Conservation (phyloP, 768 basidiomycete genomes). For the Hortiboletus campestris region DNA sequence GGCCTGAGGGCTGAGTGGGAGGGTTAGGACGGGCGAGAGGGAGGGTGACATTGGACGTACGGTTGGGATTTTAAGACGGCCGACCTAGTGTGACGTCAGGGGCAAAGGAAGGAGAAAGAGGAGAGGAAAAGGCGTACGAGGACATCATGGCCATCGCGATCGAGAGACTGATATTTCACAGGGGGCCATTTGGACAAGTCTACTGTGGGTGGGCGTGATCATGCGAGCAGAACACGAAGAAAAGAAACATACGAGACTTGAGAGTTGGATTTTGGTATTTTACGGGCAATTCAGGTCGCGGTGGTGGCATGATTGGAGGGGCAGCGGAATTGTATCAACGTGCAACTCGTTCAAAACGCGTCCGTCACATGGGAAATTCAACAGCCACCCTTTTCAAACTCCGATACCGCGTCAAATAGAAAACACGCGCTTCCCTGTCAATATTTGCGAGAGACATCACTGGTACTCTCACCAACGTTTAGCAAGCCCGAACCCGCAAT, state of each 20-base stretch:
- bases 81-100: conserved; percentile 56
- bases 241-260: conserved; percentile 37
- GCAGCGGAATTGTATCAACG: conserved; percentile 13
- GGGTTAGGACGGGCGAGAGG: conserved; percentile 16
- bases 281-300: conserved; percentile 52
- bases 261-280: conserved; percentile 52
- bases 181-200: conserved; percentile 52
- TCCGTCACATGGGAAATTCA: conserved; percentile 29
- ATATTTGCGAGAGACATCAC: too few relatives aligned
- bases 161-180: conserved; percentile 91
- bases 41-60: conserved; percentile 44
- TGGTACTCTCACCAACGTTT: too few relatives aligned
- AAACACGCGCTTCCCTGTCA: too few relatives aligned
- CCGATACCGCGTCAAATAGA: conserved; percentile 26
- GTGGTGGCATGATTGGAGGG: conserved; percentile 29
- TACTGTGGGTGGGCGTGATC: conserved; percentile 24
- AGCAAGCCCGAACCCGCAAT: too few relatives aligned
- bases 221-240: rapidly evolving
- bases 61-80: conserved; percentile 86
- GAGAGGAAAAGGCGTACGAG: conserved; percentile 49
- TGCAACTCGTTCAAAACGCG: conserved; percentile 35
- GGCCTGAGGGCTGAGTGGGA: conserved; percentile 57
- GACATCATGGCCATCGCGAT: conserved; percentile 83
- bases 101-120: background rate
- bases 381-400: conserved; percentile 31